Base-by-base conservation (phyloP, 176 grass and related monocot genomes). In the Ensete glaucum region DNA sequence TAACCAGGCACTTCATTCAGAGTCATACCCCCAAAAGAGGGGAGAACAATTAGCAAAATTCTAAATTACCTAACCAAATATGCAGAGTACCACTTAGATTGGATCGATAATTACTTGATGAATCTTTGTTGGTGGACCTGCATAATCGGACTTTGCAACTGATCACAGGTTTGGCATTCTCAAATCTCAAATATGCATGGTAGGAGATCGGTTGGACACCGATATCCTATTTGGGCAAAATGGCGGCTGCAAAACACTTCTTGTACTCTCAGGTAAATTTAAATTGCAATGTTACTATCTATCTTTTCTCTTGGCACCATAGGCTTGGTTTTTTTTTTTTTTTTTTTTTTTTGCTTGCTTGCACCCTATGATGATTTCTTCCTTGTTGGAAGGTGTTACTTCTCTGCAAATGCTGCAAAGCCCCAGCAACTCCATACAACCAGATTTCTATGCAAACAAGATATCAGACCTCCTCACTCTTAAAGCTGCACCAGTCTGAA, bases 131-230 rank as follows among this genome's bases (percentile, higher is more conserved):
- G 25, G 63, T 1, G 20, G 23, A 11, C 23, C 52, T 9, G 11
- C 17, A 21, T n/a, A 51, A 22, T 27, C 20, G 21, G 52, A 71
- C 13, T 68, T 68, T 68, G 26, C 34, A 69, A 22, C 76, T 54
- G 67, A 23, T 59, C 2, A 15, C 77, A 90, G 89, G 84, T 99
- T 94, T 77, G 88, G 95, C 64, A 94, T 99, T 82, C 79, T 70
- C 78, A 91, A 92, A 79, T 99, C 90, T 7, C 95, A 99, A 90
- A 99, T 99, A 83, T 99, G 95, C 86, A 99, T 94, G 95, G 90
- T 99, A 50, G 90, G 95, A 77, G 95, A 99, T 66, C 86, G 90
- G n/a, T 66, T 99, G 84, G 95, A 99, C 52, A 99, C 95, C 1
- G 95, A 99, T 76, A 85, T 99, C 73, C 68, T 99, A 62, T 99